phyloP scores from a whole-genome alignment of 2,329 filamentous ascomycete species.

The Arthrobotrys musiformis region DNA sequence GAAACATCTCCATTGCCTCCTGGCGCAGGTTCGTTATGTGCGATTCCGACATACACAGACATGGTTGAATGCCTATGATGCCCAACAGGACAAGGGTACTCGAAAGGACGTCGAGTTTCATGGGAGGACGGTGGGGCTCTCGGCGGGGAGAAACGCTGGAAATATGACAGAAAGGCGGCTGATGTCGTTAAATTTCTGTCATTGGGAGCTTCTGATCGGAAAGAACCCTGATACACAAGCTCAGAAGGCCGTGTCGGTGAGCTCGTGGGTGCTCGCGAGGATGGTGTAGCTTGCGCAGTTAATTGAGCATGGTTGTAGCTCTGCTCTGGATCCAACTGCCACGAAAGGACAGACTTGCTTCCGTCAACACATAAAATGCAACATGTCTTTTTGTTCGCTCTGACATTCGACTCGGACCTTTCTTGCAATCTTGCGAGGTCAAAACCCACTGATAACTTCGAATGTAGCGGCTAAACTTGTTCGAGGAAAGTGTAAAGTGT shows the following conservation, averaged over 20 bases:
- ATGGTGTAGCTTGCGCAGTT: constrained; percentile 1
- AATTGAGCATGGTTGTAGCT: neutral
- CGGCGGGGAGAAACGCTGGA: neutral
- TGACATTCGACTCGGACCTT: too few relatives aligned
- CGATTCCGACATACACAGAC: constrained; percentile 45
- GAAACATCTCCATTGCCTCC: constrained; percentile 50
- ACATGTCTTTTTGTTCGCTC: too few relatives aligned
- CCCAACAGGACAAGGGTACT: constrained; percentile 38
- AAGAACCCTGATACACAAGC: neutral
- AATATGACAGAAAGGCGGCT: neutral
- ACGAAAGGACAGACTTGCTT: constrained; percentile 32
- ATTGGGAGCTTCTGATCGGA: constrained; percentile 31
- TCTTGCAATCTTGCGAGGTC: too few relatives aligned
- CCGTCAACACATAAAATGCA: constrained; percentile 43
- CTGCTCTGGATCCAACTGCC: neutral
- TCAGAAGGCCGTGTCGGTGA: constrained; percentile 1
- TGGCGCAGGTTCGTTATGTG: constrained; percentile 45
- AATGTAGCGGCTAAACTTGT: too few relatives aligned
- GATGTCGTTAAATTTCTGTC: constrained; percentile 21
- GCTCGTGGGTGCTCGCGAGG: constrained; percentile 6
- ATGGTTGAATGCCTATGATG: constrained; percentile 35
- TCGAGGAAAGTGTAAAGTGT: too few relatives aligned
- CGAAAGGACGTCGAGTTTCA: constrained; percentile 37
- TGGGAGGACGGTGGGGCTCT: constrained; percentile 4
- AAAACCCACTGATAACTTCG: too few relatives aligned